These are phyloP conservation scores for Coelastrella sp. DNA, from an alignment of 139 green algal genomes.

Conservation along the genomic window DNA sequence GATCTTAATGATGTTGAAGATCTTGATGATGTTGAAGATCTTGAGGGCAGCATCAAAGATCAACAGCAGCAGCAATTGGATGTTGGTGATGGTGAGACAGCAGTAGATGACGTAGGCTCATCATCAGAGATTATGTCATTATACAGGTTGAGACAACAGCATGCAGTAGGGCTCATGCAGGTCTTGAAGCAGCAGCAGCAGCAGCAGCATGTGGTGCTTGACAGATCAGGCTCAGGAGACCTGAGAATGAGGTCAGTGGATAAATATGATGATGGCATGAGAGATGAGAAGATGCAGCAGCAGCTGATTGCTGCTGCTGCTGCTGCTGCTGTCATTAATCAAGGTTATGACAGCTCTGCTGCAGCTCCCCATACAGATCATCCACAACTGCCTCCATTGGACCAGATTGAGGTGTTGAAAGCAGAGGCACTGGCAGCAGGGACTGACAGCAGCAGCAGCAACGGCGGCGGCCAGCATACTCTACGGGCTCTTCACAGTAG, in stretches of 20 bases:
- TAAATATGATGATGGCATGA: not conserved
- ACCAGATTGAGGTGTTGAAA: no score
- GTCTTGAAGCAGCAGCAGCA: not conserved
- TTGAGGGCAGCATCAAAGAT: no score
- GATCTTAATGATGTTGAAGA: not conserved
- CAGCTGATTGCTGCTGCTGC: not conserved
- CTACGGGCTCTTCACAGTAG: not conserved
- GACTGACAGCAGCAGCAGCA: not conserved
- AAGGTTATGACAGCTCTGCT: no score
- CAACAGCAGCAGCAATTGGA: not conserved
- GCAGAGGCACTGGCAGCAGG: not conserved
- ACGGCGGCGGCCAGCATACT: no score
- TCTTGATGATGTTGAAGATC: not conserved
- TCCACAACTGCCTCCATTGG: no score
- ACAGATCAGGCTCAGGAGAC: not conserved
- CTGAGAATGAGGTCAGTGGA: not conserved
- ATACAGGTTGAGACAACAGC: not conserved
- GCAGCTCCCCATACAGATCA: no score
- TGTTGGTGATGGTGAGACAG: not conserved
- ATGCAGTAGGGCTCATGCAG: not conserved
- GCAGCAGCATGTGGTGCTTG: conserved; percentile 15
- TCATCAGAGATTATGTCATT: not conserved
- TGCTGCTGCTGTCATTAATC: not conserved
- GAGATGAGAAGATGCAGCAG: not conserved
- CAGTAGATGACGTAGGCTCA: not conserved